These are phyloP conservation scores for Solanum chiquidenum DNA, from an alignment of 257 asterid species.

Conservation along the genomic window DNA sequence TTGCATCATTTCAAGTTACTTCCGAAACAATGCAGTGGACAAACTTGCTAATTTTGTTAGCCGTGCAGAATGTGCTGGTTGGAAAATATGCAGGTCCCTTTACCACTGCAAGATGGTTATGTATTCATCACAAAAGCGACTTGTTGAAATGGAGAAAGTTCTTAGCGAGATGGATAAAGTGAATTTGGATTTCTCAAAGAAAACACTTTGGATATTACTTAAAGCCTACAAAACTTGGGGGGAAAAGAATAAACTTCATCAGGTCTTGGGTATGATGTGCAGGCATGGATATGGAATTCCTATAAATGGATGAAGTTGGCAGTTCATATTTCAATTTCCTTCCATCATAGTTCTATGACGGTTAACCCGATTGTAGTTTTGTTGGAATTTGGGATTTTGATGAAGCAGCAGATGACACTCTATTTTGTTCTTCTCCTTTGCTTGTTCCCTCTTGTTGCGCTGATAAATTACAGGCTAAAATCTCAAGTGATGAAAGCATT, in stretches of 20 bases:
- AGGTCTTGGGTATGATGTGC: slow-evolving; percentile 60
- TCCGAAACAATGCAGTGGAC: slow-evolving; percentile 65
- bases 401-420: background rate
- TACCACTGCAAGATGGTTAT: slow-evolving; percentile 85
- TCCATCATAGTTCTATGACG: background rate
- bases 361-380: background rate
- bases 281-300: slow-evolving; percentile 45
- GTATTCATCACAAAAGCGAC: slow-evolving; percentile 56
- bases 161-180: slow-evolving; percentile 55
- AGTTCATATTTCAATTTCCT: background rate
- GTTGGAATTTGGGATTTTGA: background rate
- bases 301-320: slow-evolving; percentile 10
- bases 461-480: background rate
- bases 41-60: slow-evolving; percentile 48
- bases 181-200: slow-evolving; percentile 41
- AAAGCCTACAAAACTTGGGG: slow-evolving; percentile 41
- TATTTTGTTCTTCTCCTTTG: background rate
- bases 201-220: slow-evolving; percentile 55
- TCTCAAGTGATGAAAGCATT: background rate
- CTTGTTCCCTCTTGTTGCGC: background rate
- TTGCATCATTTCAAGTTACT: slow-evolving; percentile 54
- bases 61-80: slow-evolving; percentile 61
- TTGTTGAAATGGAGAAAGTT: slow-evolving; percentile 79
- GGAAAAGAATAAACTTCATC: slow-evolving; percentile 42
- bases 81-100: slow-evolving; percentile 63